phyloP scores from a whole-genome alignment of 1,284 basidiomycete genomes.

The Lentinus polychrous region DNA sequence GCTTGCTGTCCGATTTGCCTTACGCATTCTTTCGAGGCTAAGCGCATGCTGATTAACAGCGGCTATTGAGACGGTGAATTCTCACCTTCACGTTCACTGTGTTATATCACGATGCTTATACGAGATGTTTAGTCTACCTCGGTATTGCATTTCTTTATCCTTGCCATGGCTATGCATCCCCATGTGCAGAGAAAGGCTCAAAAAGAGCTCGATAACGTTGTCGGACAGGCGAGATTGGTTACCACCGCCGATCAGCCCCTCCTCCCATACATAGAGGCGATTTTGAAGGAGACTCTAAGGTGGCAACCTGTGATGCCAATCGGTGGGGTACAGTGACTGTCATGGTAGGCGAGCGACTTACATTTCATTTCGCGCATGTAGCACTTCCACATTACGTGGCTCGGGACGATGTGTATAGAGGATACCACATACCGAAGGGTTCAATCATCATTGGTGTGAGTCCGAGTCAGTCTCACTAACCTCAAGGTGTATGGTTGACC shows the following conservation, averaged over 20 bases:
- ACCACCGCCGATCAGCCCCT: constrained; percentile 17
- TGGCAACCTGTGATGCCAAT: constrained; percentile 7
- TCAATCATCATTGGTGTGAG: constrained; percentile 3
- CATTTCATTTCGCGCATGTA: background rate
- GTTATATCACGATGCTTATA: too few relatives aligned
- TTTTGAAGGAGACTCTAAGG: constrained; percentile 25
- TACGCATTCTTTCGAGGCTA: too few relatives aligned
- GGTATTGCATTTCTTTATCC: constrained; percentile 15
- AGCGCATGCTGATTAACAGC: too few relatives aligned
- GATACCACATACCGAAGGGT: constrained; percentile 5
- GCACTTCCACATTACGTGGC: constrained; percentile 2
- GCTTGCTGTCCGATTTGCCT: too few relatives aligned
- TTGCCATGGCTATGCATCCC: constrained; percentile 26
- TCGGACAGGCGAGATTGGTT: constrained; percentile 25
- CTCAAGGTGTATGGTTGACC: too few relatives aligned
- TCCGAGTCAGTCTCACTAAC: background rate
- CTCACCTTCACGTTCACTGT: too few relatives aligned
- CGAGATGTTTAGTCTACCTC: constrained; percentile 14
- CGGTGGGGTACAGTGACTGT: background rate
- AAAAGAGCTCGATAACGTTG: constrained; percentile 26
- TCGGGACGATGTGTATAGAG: constrained; percentile 11
- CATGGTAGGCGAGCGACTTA: background rate
- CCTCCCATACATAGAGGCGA: constrained; percentile 27
- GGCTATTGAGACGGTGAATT: background rate
- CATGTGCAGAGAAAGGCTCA: constrained; percentile 25